Base-by-base conservation (phyloP, 2,329 filamentous ascomycete species). In the Xylariaceae sp. region DNA sequence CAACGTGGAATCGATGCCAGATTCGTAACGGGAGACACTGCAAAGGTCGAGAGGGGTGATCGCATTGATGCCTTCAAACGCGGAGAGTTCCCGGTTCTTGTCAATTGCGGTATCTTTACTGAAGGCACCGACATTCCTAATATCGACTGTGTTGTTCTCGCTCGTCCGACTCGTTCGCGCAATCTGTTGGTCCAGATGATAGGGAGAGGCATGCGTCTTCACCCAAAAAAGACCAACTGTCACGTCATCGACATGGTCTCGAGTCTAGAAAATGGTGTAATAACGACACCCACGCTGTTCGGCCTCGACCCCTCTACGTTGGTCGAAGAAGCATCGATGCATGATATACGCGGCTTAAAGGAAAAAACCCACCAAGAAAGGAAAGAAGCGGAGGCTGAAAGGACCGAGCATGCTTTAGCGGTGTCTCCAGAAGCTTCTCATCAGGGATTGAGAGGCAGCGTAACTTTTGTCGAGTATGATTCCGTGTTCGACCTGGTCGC, bases 131-230 rank as follows among this genome's bases (percentile, higher is more conserved):
- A 99, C 68, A 96, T 99, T 29, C 95, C 96, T 5, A 97, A 96
- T 70, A 90, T 99, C 63, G 95, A 99, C 75, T 98, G 95, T 69
- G 85, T 99, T 20, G 71, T 99, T 7, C 81, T 99, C 7, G 92
- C 89, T 2, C 81, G 95, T 20, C 95, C 95, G 0, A 99, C 95
- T 1, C 87, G 88, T 64, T 98, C 95, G 16, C 86, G 90, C n/a
- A 98, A 97, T 65, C 78, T 99, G 2, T 83, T 99, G 1, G 86
- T 98, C 0, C 95, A 99, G 74, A 99, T 99, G 95, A 96, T 99
- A 59, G 95, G 95, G 0, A 84, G 95, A 66, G 95, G 95, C 3
- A 90, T 99, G 85, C 86, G 95, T 42, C 76, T 97, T 40, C 83
- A 91, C 70, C 79, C 87, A 0, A 89, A 84, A 12, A 99, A 99